A percentile compares a stretch with the other conserved stretches of the same genome.
Conservation (phyloP, 2,329 filamentous ascomycete species). For the Pyricularia sp. region DNA sequence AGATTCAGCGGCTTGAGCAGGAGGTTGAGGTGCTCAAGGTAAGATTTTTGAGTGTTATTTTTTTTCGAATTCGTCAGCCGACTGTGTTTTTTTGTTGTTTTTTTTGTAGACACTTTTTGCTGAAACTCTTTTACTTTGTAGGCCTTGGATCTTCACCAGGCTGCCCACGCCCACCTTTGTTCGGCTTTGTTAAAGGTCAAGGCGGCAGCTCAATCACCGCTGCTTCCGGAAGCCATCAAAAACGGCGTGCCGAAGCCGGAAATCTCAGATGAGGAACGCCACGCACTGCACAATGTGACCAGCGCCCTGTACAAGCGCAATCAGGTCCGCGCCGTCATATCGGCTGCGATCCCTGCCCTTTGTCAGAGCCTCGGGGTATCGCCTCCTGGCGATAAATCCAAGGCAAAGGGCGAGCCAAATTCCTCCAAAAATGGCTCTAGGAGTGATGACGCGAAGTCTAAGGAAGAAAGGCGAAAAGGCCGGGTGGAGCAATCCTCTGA, state of each 20-base stretch:
- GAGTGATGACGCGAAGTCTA: not conserved
- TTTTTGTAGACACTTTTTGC: not conserved
- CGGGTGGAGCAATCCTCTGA: not conserved
- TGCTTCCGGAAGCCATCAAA: constrained; percentile 35
- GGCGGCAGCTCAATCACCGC: constrained; percentile 34
- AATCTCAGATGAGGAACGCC: constrained; percentile 35
- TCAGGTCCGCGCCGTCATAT: constrained; percentile 34
- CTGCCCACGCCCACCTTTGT: constrained; percentile 41
- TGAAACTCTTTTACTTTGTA: constrained; percentile 11
- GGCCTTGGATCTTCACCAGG: constrained; percentile 45
- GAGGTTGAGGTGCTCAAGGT: constrained; percentile 39
- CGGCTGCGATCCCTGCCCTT: constrained; percentile 33
- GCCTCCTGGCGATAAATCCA: constrained; percentile 12
- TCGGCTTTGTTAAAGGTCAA: constrained; percentile 42
- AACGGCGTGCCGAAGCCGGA: constrained; percentile 34
- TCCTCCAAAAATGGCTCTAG: not conserved
- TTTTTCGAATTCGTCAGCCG: not conserved
- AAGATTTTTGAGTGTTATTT: constrained; percentile 11
- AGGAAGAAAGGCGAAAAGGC: not conserved
- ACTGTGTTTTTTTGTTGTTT: not conserved
- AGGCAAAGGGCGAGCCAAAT: constrained; percentile 10
- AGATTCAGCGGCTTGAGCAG: constrained; percentile 46
- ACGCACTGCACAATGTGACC: constrained; percentile 44
- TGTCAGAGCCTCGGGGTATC: constrained; percentile 35
- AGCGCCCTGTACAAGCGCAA: constrained; percentile 41